phyloP scores from a whole-genome alignment of 1,284 basidiomycete genomes.

The Boletus subluridellus region DNA sequence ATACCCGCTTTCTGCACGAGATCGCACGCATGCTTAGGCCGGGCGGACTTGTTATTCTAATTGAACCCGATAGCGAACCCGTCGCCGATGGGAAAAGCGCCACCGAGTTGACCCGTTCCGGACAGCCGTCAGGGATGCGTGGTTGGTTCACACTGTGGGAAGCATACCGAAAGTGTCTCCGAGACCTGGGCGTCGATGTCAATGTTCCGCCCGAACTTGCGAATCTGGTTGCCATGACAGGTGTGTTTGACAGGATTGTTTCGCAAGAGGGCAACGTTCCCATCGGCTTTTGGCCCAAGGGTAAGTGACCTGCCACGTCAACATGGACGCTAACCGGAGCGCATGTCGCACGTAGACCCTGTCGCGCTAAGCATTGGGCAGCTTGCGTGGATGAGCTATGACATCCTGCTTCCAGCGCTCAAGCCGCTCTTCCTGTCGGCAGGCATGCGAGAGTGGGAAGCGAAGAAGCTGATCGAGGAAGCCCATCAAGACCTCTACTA shows the following conservation, averaged over 20 bases:
- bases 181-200: slow-evolving; percentile 49
- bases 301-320: slow-evolving; percentile 28
- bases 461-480: slow-evolving; percentile 52
- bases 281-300: slow-evolving; percentile 59
- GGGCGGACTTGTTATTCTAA: slow-evolving; percentile 63
- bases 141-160: slow-evolving; percentile 64
- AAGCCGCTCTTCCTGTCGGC: slow-evolving; percentile 54
- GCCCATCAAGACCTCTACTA: slow-evolving; percentile 65
- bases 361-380: slow-evolving; percentile 57
- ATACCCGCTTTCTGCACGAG: slow-evolving; percentile 56
- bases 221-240: slow-evolving; percentile 44
- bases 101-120: slow-evolving; percentile 35
- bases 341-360: slow-evolving; percentile 26
- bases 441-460: slow-evolving; percentile 50
- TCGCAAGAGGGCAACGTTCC: slow-evolving; percentile 52
- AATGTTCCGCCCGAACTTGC: slow-evolving; percentile 53
- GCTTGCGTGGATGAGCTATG: slow-evolving; percentile 66
- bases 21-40: slow-evolving; percentile 62
- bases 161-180: slow-evolving; percentile 52
- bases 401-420: slow-evolving; percentile 58
- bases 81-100: slow-evolving; percentile 43
- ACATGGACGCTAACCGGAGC: slow-evolving; percentile 2
- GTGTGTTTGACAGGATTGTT: slow-evolving; percentile 49
- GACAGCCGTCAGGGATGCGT: slow-evolving; percentile 41
- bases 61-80: slow-evolving; percentile 55